phyloP scores from a whole-genome alignment of 2,329 filamentous ascomycete species.

The Ophiocordyceps camponoti-floridani region DNA sequence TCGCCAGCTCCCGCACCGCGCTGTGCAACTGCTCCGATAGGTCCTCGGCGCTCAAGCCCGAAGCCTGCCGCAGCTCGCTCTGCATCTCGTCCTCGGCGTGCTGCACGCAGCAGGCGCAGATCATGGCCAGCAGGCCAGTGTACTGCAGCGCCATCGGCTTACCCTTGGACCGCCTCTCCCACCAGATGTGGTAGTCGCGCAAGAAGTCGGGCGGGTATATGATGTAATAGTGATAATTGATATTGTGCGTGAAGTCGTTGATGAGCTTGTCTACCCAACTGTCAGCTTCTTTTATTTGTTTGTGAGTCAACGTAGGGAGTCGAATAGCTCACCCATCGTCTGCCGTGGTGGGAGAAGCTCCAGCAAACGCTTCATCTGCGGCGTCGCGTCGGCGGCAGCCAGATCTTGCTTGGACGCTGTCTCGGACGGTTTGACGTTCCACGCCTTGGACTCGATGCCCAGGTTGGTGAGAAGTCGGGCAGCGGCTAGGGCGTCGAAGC shows the following conservation, averaged over 20 bases:
- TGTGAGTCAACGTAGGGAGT: too few relatives aligned
- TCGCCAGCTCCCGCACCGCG: slow-evolving; percentile 9
- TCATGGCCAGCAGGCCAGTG: slow-evolving; percentile 11
- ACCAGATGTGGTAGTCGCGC: slow-evolving; percentile 13
- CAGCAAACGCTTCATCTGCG: slow-evolving; percentile 9
- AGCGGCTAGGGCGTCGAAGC: slow-evolving; percentile 7
- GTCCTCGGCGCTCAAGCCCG: slow-evolving; percentile 5
- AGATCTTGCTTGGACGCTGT: slow-evolving; percentile 5
- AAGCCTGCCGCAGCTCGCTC: slow-evolving; percentile 6
- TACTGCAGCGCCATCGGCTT: slow-evolving; percentile 10
- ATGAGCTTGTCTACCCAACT: slow-evolving; percentile 13
- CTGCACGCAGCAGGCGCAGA: slow-evolving; percentile 12
- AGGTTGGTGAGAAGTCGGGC: slow-evolving; percentile 7
- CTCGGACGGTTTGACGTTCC: not conserved
- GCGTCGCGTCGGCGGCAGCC: slow-evolving; percentile 5
- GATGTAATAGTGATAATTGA: slow-evolving; percentile 16
- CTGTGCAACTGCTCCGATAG: slow-evolving; percentile 10
- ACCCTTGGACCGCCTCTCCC: slow-evolving; percentile 7
- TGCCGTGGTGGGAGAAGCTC: slow-evolving; percentile 8
- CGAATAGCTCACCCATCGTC: slow-evolving; percentile 12
- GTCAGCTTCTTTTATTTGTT: too few relatives aligned
- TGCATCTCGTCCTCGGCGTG: slow-evolving; percentile 8
- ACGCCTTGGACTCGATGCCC: slow-evolving; percentile 5
- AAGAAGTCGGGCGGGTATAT: slow-evolving; percentile 12
- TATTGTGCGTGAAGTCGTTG: slow-evolving; percentile 10